Conservation (phyloP, 768 basidiomycete genomes). For the Trametes cubensis region DNA sequence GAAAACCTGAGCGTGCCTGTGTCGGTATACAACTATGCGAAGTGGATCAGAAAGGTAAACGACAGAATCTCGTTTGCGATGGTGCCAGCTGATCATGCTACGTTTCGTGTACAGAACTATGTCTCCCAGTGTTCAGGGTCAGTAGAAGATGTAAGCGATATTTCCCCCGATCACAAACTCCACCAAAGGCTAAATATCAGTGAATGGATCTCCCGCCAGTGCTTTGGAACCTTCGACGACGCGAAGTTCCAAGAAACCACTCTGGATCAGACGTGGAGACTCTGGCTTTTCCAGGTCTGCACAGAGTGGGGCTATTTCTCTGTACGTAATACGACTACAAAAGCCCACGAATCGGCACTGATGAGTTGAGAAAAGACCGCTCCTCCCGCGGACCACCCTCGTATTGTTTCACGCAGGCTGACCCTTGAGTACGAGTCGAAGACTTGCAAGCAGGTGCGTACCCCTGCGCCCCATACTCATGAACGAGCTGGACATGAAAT, state of each 20-base stretch:
- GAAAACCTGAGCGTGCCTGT: conserved; percentile 56
- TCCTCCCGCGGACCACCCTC: conserved; percentile 63
- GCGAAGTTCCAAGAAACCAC: conserved; percentile 60
- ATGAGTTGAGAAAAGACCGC: conserved; percentile 54
- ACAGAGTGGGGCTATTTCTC: conserved; percentile 96
- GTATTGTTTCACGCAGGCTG: conserved; percentile 79
- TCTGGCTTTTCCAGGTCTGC: conserved; percentile 92
- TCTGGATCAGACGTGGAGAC: conserved; percentile 76
- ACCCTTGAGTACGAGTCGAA: conserved; percentile 72
- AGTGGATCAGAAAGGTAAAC: conserved; percentile 71
- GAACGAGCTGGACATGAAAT: background rate
- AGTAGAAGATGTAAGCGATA: conserved; percentile 51
- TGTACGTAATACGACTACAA: conserved; percentile 41
- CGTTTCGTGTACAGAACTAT: conserved; percentile 41
- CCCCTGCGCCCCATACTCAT: conserved; percentile 3
- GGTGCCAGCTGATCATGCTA: background rate
- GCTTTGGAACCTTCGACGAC: conserved; percentile 85
- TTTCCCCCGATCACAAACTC: too few species aligned
- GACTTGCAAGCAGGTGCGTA: conserved; percentile 62
- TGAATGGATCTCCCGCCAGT: conserved; percentile 51
- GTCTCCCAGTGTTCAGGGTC: conserved; percentile 62
- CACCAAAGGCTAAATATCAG: background rate
- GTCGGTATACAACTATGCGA: conserved; percentile 71
- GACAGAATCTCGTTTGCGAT: background rate
- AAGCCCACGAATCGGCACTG: background rate